Evolutionary conservation across 2,329 filamentous ascomycete species (phyloP).

Genomic region (Leptodontidium sp.): DNA sequence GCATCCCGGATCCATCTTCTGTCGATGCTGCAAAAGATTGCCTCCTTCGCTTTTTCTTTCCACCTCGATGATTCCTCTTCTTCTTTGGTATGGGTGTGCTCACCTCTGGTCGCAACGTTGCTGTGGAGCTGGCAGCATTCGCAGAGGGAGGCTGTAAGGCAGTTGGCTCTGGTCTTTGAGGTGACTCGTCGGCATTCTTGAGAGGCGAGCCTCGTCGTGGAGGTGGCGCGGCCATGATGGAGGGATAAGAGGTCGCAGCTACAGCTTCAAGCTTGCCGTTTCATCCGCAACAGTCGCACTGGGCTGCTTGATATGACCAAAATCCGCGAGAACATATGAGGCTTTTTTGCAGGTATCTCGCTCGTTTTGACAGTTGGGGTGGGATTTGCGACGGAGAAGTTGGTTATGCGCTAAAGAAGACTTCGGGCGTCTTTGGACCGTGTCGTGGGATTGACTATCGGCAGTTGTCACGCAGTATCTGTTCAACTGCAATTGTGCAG

Average conservation of each 20-base stretch:
- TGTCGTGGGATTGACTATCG: background rate
- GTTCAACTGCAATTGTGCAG: constrained; percentile 1
- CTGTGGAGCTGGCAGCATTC: constrained; percentile 27
- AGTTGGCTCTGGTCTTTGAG: constrained; percentile 40
- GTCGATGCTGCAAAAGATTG: constrained; percentile 79
- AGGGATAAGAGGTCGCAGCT: background rate
- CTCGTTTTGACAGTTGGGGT: background rate
- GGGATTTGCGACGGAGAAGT: constrained; percentile 13
- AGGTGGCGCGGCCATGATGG: constrained; percentile 37
- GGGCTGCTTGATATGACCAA: background rate
- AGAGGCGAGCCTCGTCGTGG: constrained; percentile 33
- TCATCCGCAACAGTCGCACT: background rate
- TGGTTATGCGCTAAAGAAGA: constrained; percentile 17
- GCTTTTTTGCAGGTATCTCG: constrained; percentile 6
- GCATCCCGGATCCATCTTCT: constrained; percentile 53
- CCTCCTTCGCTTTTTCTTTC: constrained; percentile 78
- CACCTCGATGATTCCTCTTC: constrained; percentile 79
- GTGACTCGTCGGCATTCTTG: constrained; percentile 22
- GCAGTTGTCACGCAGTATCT: background rate
- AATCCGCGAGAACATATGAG: constrained; percentile 3
- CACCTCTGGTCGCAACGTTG: constrained; percentile 35
- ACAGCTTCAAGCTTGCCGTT: background rate
- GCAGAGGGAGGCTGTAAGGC: constrained; percentile 36
- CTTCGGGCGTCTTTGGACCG: constrained; percentile 1
- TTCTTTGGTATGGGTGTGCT: constrained; percentile 50